Percentiles rank a stretch among this genome's conserved stretches.
Evolutionary conservation across 2,329 filamentous ascomycete species (phyloP).

Genomic region (Penicillium decumbens): DNA sequence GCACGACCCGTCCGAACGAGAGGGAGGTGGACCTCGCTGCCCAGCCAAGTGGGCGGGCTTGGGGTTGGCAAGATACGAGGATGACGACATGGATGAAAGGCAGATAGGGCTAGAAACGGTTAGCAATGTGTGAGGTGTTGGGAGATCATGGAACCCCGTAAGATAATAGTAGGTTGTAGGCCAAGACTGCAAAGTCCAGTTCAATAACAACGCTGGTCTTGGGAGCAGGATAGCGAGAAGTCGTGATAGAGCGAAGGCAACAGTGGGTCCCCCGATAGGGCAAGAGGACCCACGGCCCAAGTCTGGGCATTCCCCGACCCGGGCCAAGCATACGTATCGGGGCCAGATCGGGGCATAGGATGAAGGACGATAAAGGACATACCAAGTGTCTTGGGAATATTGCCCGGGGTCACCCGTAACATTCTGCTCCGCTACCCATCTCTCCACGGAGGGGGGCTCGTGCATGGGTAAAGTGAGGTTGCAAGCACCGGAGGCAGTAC

Average conservation of each 20-base stretch:
- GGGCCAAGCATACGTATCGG: conserved; percentile 13
- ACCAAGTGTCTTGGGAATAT: conserved; percentile 29
- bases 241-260: neutral
- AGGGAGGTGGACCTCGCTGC: conserved; percentile 2
- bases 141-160: no score
- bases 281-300: conserved; percentile 8
- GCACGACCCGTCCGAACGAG: neutral
- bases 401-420: conserved; percentile 13
- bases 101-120: conserved; percentile 27
- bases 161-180: no score
- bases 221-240: neutral
- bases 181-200: neutral
- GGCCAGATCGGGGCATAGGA: conserved; percentile 1
- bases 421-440: conserved; percentile 28
- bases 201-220: neutral
- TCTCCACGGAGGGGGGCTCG: conserved; percentile 22
- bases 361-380: conserved; percentile 5
- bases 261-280: conserved; percentile 1
- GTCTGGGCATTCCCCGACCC: conserved; percentile 15
- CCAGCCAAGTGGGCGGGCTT: conserved; percentile 17
- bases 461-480: conserved; percentile 4
- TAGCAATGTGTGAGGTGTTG: conserved; percentile 1
- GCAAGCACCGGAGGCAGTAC: conserved; percentile 3
- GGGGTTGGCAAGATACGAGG: conserved; percentile 19
- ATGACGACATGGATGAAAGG: conserved; percentile 24